Evolutionary conservation across 495 filamentous ascomycete species (phyloP), one percentile per base, ranked within the genome.

Genomic region (Rostrohypoxylon terebratum): DNA sequence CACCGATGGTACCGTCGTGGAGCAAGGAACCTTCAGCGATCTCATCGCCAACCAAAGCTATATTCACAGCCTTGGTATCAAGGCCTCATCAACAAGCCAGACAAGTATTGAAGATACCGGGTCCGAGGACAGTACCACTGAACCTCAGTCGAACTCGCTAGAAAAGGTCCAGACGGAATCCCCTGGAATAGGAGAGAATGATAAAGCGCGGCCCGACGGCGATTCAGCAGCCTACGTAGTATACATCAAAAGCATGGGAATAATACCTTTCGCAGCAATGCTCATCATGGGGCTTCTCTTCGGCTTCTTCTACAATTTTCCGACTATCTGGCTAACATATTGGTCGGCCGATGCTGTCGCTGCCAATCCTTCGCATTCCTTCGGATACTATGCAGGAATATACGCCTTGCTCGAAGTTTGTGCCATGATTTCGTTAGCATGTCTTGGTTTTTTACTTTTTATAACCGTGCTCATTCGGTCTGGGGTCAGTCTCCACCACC

Each of bases 11-110:
- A 75, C 55, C 6, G 75, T 85, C 20, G 40, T 77, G 9, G 81
- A 86, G 66, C 80, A 84, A 69, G 84, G 85, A 3, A 81, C 42
- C 16, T 87, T 81, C 63, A 42, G 77, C 0, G 48, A 78, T 23
- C 75, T 85, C 36, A 59, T 77, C n/a, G 18, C 63, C 13, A 63
- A 70, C 38, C 63, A 74, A 23, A 77, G 75, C n/a, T 82, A 81
- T 63, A 57, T 81, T 11, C 69, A 72, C 25, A 72, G 63, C 13
- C 69, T 72, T 25, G 63, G 63, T 14, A 59, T 72, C 10, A 63
- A 67, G 18, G 7, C 36, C n/a, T 59, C 59, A 2, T 67, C 69
- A 6, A 6, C 47, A 34, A 72, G 59, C 33, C 40, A 59, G 21
- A 42, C 23, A 0, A 1, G 28, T 3, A 59, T 33, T 11, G 58